These are phyloP conservation scores for Suhomyces panamericanus DNA, from an alignment of 1,139 yeast genomes.

Conservation along the genomic window DNA sequence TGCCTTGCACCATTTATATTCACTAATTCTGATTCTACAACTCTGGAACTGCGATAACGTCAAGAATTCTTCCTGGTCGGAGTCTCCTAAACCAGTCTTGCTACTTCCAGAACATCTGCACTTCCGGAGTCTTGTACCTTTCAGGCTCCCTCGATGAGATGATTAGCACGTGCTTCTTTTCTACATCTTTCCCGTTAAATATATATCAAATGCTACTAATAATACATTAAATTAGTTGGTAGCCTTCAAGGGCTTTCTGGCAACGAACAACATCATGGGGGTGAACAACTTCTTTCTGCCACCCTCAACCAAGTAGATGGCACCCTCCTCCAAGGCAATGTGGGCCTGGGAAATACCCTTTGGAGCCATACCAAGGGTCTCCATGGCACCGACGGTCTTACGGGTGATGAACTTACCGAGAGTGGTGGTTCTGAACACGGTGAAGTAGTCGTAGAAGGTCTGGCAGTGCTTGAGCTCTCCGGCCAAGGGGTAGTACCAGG, in stretches of 20 bases:
- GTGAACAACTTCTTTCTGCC: conserved; percentile 87
- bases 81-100: no score
- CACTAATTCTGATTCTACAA: no score
- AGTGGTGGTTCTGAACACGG: conserved; percentile 85
- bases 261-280: conserved; percentile 93
- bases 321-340: conserved; percentile 93
- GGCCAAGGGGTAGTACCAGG: conserved; percentile 97
- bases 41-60: no score
- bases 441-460: conserved; percentile 71
- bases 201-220: conserved; percentile 14
- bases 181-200: not conserved
- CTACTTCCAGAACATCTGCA: no score
- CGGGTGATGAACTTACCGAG: conserved; percentile 87
- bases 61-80: no score
- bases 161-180: no score
- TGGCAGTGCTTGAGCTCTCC: conserved; percentile 93
- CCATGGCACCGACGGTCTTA: conserved; percentile 75
- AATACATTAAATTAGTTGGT: conserved; percentile 3
- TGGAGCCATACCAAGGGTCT: conserved; percentile 85
- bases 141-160: not conserved
- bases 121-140: not conserved
- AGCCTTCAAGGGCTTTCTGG: conserved; percentile 62
- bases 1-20: no score
- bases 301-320: conserved; percentile 91
- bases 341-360: conserved; percentile 92